These are phyloP conservation scores for Pythium dissotocum DNA, from an alignment of 352 stramenopile species.

Conservation along the genomic window DNA sequence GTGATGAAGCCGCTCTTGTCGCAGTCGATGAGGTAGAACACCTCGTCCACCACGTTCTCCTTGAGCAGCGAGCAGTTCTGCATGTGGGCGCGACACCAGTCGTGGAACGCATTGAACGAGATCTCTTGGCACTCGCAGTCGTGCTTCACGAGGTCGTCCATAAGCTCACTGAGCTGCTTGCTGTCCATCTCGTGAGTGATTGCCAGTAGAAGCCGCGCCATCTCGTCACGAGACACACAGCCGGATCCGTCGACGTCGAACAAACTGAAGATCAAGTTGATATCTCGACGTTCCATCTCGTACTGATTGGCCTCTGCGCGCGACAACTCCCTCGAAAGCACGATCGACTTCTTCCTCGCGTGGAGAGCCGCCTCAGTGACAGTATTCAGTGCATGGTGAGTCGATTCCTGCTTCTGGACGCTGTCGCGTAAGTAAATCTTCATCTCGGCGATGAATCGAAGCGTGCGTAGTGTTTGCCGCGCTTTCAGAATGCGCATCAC, in stretches of 20 bases:
- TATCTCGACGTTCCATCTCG: slow-evolving; percentile 67
- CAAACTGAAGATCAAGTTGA: slow-evolving; percentile 70
- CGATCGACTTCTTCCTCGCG: too few species aligned
- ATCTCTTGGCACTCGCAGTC: slow-evolving; percentile 26
- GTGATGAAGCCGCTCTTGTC: slow-evolving; percentile 64
- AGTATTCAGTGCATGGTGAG: too few species aligned
- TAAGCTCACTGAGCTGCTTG: slow-evolving; percentile 53
- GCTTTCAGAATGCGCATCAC: slow-evolving; percentile 63
- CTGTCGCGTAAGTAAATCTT: slow-evolving; percentile 52
- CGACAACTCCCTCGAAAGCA: too few species aligned
- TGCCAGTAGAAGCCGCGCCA: slow-evolving; percentile 50
- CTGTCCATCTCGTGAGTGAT: slow-evolving; percentile 70
- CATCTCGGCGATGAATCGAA: slow-evolving; percentile 76
- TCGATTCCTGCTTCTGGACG: too few species aligned
- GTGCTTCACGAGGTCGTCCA: slow-evolving; percentile 62
- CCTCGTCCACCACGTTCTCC: slow-evolving; percentile 64
- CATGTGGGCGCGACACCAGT: slow-evolving; percentile 68
- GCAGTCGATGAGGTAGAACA: slow-evolving; percentile 64
- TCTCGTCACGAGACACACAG: slow-evolving; percentile 56
- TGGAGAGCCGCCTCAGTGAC: too few species aligned
- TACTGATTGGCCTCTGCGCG: too few species aligned
- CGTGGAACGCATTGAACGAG: slow-evolving; percentile 39
- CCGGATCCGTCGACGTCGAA: slow-evolving; percentile 70
- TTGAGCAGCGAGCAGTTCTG: slow-evolving; percentile 50
- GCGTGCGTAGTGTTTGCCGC: slow-evolving; percentile 61